These are phyloP conservation scores for Entomortierella chlamydospora DNA, from an alignment of 192 early-diverging fungal genomes.

Conservation along the genomic window DNA sequence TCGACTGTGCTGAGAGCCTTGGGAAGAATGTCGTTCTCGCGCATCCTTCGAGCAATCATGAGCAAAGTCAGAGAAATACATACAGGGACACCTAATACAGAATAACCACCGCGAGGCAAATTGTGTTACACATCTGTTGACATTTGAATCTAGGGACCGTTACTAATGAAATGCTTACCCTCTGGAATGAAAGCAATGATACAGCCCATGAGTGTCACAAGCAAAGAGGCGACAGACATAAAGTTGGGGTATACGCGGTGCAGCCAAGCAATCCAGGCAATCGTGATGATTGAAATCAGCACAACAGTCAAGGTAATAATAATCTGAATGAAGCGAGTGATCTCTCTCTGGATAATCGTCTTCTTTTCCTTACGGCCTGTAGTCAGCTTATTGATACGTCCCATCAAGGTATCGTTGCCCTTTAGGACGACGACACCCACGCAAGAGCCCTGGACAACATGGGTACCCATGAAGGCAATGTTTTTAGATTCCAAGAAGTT, in stretches of 20 bases:
- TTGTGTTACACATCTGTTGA: too few species aligned
- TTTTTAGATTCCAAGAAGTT: conserved; percentile 86
- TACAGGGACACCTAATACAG: conserved; percentile 70
- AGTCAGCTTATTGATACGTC: conserved; percentile 73
- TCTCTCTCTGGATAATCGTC: conserved; percentile 72
- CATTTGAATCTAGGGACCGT: too few species aligned
- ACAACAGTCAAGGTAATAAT: conserved; percentile 65
- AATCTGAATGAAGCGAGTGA: conserved; percentile 74
- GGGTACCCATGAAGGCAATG: conserved; percentile 79
- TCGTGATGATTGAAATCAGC: conserved; percentile 61
- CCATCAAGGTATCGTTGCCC: conserved; percentile 82
- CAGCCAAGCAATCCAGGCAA: conserved; percentile 70
- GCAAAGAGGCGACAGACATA: conserved; percentile 55
- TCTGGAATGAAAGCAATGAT: conserved; percentile 81
- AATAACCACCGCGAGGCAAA: too few species aligned
- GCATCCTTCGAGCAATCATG: conserved; percentile 80
- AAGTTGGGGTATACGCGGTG: conserved; percentile 66
- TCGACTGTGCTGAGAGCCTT: conserved; percentile 88
- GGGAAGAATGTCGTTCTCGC: conserved; percentile 73
- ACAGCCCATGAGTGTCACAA: conserved; percentile 69
- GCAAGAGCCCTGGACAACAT: conserved; percentile 78
- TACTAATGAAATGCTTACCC: conserved; percentile 45
- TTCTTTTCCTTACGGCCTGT: conserved; percentile 35
- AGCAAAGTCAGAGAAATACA: conserved; percentile 79
- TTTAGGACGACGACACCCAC: conserved; percentile 81